phyloP scores from a whole-genome alignment of 2,329 filamentous ascomycete species.

The Fonsecaea pedrosoi region DNA sequence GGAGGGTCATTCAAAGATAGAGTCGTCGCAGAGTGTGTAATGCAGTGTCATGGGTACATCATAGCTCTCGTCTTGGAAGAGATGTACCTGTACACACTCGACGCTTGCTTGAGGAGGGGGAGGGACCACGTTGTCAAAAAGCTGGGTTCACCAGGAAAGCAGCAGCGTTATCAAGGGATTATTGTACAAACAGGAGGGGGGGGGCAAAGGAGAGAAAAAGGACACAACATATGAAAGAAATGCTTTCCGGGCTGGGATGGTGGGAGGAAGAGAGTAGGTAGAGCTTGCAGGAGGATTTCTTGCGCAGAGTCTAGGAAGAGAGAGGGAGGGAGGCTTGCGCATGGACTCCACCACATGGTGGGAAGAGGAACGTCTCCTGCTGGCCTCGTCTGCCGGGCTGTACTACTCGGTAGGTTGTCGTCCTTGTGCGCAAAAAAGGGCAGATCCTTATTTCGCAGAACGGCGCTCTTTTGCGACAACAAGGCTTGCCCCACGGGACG shows the following conservation, averaged over 20 bases:
- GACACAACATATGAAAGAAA: background rate
- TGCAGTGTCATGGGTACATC: background rate
- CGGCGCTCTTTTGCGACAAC: background rate
- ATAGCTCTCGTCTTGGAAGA: background rate
- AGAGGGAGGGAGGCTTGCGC: background rate
- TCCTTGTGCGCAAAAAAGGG: background rate
- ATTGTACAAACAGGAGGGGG: background rate
- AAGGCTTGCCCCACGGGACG: background rate
- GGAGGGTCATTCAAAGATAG: background rate
- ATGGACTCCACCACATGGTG: background rate
- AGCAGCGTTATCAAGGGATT: background rate
- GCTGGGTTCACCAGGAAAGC: slow-evolving; percentile 6
- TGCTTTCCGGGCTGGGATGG: background rate
- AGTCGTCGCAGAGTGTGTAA: background rate
- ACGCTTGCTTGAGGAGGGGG: background rate
- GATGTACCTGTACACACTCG: background rate
- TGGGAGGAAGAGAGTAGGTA: background rate
- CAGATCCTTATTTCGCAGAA: background rate
- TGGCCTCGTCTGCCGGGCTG: background rate
- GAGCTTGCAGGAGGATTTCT: slow-evolving; percentile 3
- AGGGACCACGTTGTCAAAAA: background rate
- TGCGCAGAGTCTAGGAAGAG: background rate
- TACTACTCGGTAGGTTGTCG: background rate
- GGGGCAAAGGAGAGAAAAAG: background rate
- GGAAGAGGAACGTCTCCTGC: background rate